Percentiles rank a stretch among this genome's conserved stretches.
Conservation (phyloP, 1,284 basidiomycete genomes). For the Flammula alnicola region DNA sequence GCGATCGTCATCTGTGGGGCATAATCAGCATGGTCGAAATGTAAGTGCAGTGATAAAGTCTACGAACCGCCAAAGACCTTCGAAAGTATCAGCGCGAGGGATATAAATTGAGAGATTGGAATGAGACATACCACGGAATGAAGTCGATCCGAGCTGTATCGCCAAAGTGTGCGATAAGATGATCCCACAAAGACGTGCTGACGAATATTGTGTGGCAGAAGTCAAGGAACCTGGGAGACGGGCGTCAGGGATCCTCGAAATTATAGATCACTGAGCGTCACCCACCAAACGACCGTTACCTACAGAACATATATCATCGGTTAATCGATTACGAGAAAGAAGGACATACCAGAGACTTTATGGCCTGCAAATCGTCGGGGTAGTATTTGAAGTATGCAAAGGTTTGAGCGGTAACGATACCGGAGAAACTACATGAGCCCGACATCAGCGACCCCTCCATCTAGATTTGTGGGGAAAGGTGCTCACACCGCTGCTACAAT, state of each 20-base stretch:
- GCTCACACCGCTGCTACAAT: constrained; percentile 44
- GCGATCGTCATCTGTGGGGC: constrained; percentile 48
- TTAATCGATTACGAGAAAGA: no score
- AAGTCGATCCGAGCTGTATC: constrained; percentile 33
- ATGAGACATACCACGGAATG: constrained; percentile 43
- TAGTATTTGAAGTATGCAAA: constrained; percentile 49
- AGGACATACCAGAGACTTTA: constrained; percentile 40
- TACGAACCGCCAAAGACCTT: constrained; percentile 49
- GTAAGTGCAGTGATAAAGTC: not conserved
- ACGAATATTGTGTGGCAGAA: constrained; percentile 42
- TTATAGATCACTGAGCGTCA: no score
- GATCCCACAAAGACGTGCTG: constrained; percentile 40
- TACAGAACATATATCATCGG: no score
- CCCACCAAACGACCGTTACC: no score
- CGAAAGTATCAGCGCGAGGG: constrained; percentile 1
- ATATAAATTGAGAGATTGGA: not conserved
- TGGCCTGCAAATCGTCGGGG: constrained; percentile 34
- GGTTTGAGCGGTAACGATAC: constrained; percentile 46
- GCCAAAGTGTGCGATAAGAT: constrained; percentile 45
- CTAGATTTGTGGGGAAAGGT: constrained; percentile 3
- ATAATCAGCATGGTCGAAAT: constrained; percentile 4
- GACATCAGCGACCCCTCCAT: not conserved
- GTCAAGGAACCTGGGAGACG: constrained; percentile 42
- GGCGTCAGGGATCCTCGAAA: no score
- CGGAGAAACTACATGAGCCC: constrained; percentile 41